Base-by-base conservation (phyloP, 768 basidiomycete species). In the Russula dissimulans region DNA sequence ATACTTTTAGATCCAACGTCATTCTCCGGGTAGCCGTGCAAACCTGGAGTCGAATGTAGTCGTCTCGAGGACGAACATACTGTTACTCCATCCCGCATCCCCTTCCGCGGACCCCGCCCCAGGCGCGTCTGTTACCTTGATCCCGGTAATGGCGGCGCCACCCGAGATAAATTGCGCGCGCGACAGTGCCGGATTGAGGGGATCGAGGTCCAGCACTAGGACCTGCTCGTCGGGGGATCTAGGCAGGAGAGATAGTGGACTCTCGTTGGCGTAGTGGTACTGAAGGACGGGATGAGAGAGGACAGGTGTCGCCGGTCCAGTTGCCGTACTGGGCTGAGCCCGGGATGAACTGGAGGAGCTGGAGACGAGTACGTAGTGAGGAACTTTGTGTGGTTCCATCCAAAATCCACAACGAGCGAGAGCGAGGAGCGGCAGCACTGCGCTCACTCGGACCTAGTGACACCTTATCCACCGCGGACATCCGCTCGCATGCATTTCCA, bases 231-330 rank as follows among this genome's bases (percentile, higher is more conserved):
- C 77, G 11, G 79, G 74, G 43, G 77, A 75, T 39, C 75, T 78
- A 5, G 87, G 84, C 43, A 89, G 72, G 12, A 91, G 72, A 11
- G 81, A 71, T n/a, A 82, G 71, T 3, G 88, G 84, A 0, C 85
- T 78, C 68, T 93, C 91, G 66, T 93, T 89, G 18, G 82, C 79
- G 68, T 89, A 92, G 66, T 89, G 86, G 69, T 91, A 91, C 66
- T 91, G 86, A 17, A 93, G 84, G 45, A 76, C 73, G 5, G 88
- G 87, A 67, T 92, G 90, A 11, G 78, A 73, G 52, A 88, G 75
- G n/a, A 78, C 52, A 14, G 71, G 54, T 17, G 71, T 62, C 22
- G 68, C 34, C 49, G 76, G 67, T 36, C 60, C 63, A 1, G 62
- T 74, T 32, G 74, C 77, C 11, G 74, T 72, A 3, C 77, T 69